phyloP scores from a whole-genome alignment of 345 rosid genomes.

The Salix caprea region DNA sequence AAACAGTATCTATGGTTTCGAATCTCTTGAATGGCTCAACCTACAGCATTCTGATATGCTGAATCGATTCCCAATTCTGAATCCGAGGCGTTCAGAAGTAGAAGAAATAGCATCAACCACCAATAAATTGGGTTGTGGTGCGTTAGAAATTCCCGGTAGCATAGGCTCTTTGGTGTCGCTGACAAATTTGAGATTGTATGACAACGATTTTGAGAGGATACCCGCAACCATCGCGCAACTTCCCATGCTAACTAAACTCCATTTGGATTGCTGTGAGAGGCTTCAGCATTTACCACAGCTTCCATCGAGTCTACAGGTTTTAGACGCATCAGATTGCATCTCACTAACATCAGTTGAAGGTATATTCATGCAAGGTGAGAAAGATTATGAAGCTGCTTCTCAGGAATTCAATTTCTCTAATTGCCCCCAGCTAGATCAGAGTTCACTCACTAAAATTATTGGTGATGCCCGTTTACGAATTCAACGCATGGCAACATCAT shows the following conservation, averaged over 20 bases:
- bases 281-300: slow-evolving; percentile 1
- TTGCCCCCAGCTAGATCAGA: background rate
- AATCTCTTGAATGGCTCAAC: too few species aligned
- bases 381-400: background rate
- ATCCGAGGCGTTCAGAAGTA: too few species aligned
- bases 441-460: background rate
- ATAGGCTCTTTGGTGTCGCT: too few species aligned
- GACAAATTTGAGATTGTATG: too few species aligned
- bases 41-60: rapidly evolving
- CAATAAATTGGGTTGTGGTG: too few species aligned
- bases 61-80: too few species aligned
- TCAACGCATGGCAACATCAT: background rate
- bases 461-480: background rate
- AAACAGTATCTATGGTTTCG: too few species aligned
- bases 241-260: rapidly evolving
- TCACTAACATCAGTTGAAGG: background rate
- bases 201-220: too few species aligned
- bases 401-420: background rate
- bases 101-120: too few species aligned
- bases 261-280: too few species aligned
- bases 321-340: background rate
- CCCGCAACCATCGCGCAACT: too few species aligned
- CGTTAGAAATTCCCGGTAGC: too few species aligned
- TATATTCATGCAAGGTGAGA: background rate
- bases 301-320: background rate